These are phyloP conservation scores for Fraxinus floribunda DNA, from an alignment of 305 asterid species.

Conservation along the genomic window DNA sequence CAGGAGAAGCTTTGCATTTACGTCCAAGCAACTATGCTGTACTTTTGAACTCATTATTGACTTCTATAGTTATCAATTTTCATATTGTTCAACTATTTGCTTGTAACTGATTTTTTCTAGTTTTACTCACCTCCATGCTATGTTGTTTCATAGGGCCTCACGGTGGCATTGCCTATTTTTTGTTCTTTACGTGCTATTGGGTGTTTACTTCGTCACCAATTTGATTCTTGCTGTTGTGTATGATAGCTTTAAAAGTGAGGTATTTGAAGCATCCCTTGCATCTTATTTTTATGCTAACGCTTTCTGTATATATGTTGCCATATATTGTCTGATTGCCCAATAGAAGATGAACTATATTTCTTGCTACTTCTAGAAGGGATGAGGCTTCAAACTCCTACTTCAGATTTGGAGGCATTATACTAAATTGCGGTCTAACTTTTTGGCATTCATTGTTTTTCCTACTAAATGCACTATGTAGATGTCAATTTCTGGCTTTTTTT, in stretches of 20 bases:
- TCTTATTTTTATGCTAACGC: background rate
- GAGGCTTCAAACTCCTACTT: conserved; percentile 3
- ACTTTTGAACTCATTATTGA: background rate
- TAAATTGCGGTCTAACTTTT: conserved; percentile 5
- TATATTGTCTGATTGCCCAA: background rate
- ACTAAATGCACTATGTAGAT: background rate
- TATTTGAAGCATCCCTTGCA: conserved; percentile 21
- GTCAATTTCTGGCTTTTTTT: background rate
- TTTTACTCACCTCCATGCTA: conserved; percentile 21
- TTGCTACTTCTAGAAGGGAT: conserved; percentile 2
- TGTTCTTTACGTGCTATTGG: conserved; percentile 82
- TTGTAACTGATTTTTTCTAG: conserved; percentile 1
- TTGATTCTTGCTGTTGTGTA: conserved; percentile 98
- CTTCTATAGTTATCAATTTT: background rate
- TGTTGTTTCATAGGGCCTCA: conserved; percentile 68
- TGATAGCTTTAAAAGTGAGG: conserved; percentile 96
- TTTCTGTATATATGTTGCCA: background rate
- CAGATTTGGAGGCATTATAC: conserved; percentile 7
- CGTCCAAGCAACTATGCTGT: background rate
- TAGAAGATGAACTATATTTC: conserved; percentile 9
- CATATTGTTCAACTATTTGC: background rate
- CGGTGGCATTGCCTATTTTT: conserved; percentile 84
- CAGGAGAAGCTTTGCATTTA: conserved; percentile 1
- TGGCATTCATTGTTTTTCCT: background rate
- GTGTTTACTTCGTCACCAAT: conserved; percentile 97